A percentile compares a stretch with the other conserved stretches of the same genome.
Evolutionary conservation across 495 filamentous ascomycete genomes (phyloP).

Genomic region (Symbiotaphrina buchneri): DNA sequence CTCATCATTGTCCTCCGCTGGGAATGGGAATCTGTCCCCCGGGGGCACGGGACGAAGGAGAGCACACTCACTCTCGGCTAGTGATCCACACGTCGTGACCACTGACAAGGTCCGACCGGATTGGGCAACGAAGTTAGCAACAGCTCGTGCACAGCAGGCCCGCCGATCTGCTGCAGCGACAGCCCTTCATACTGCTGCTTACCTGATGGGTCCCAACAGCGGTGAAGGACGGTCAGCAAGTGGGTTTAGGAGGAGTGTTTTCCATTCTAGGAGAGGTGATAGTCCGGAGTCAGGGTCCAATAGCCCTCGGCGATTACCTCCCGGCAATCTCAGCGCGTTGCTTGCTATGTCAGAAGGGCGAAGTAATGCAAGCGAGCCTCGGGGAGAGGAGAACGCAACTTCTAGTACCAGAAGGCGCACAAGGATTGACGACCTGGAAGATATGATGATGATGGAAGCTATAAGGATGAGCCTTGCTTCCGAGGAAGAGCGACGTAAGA

Average conservation of each 20-base stretch:
- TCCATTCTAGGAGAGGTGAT: constrained; percentile 10
- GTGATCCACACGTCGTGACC: constrained; percentile 60
- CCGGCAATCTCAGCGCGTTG: constrained; percentile 11
- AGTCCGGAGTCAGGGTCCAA: constrained; percentile 3
- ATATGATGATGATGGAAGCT: constrained; percentile 97
- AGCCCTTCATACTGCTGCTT: constrained; percentile 84
- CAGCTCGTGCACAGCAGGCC: constrained; percentile 63
- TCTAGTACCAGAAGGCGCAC: constrained; percentile 27
- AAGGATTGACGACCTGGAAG: constrained; percentile 73
- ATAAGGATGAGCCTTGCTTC: constrained; percentile 71
- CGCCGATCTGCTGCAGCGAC: constrained; percentile 83
- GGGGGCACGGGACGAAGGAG: constrained; percentile 28
- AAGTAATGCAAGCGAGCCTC: constrained; percentile 3
- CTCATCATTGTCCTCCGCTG: constrained; percentile 31
- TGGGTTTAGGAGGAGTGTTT: constrained; percentile 19
- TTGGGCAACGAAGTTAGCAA: constrained; percentile 75
- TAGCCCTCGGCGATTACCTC: constrained; percentile 1
- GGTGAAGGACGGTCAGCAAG: constrained; percentile 22
- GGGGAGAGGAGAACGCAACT: constrained; percentile 13
- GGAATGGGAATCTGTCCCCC: constrained; percentile 19
- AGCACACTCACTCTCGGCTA: constrained; percentile 64
- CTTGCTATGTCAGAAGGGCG: constrained; percentile 23
- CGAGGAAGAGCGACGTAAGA: constrained; percentile 75
- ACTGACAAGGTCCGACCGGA: constrained; percentile 85
- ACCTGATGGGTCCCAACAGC: constrained; percentile 52